Conservation (phyloP, 2,329 filamentous ascomycete genomes). For the Aspergillus caelatus region DNA sequence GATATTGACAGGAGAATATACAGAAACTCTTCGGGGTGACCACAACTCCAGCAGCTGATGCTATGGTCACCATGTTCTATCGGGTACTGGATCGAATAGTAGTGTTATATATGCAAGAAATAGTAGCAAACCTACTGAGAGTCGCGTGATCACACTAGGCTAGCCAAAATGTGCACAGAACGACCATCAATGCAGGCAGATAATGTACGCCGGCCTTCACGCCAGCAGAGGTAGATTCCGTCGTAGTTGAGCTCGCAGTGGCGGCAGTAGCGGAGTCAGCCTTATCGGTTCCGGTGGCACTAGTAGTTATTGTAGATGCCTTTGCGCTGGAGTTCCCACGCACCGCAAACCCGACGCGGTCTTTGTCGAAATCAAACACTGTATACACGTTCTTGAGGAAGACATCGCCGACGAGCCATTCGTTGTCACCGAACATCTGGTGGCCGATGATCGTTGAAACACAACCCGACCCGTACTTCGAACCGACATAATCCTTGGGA, state of each 20-base stretch:
- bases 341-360: slow-evolving; percentile 41
- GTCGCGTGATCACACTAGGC: not conserved
- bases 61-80: not conserved
- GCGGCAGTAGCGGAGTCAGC: slow-evolving; percentile 17
- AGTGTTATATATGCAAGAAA: not conserved
- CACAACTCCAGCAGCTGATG: not conserved
- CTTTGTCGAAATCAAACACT: slow-evolving; percentile 75
- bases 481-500: slow-evolving; percentile 69
- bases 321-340: slow-evolving; percentile 13
- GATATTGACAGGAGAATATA: not conserved
- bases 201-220: slow-evolving; percentile 12
- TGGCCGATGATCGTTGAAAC: slow-evolving; percentile 75
- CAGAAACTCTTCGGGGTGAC: not conserved
- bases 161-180: slow-evolving; percentile 18
- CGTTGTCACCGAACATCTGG: slow-evolving; percentile 61
- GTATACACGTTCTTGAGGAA: slow-evolving; percentile 90
- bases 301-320: slow-evolving; percentile 20
- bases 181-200: slow-evolving; percentile 20
- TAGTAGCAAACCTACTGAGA: not conserved
- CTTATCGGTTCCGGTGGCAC: slow-evolving; percentile 11
- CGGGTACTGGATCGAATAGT: not conserved
- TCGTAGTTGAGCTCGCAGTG: slow-evolving; percentile 11
- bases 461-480: slow-evolving; percentile 42
- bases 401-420: slow-evolving; percentile 82
- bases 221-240: slow-evolving; percentile 3